A percentile compares a stretch with the other conserved stretches of the same genome.
These are phyloP conservation scores for Calocybe gangraenosa DNA, from an alignment of 768 basidiomycete genomes.

Conservation along the genomic window DNA sequence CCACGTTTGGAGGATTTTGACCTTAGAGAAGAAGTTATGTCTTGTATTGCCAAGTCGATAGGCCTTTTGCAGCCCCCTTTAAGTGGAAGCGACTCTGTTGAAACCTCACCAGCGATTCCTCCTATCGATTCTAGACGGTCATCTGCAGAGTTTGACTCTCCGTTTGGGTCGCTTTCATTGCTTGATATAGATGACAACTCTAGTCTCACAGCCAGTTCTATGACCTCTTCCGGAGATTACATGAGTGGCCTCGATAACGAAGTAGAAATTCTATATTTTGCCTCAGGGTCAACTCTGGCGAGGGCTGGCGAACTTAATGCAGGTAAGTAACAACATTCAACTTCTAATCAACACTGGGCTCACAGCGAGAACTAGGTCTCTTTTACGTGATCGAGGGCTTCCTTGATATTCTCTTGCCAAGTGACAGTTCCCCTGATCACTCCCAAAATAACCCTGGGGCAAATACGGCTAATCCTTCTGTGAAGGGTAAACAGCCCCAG, in stretches of 20 bases:
- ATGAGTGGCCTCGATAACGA: slow-evolving; percentile 91
- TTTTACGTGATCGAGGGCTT: slow-evolving; percentile 97
- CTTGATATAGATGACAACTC: slow-evolving; percentile 70
- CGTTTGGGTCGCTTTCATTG: slow-evolving; percentile 72
- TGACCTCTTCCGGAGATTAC: slow-evolving; percentile 48
- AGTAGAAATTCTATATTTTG: slow-evolving; percentile 92
- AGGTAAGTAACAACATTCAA: slow-evolving; percentile 37
- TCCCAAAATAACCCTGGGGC: slow-evolving; percentile 11
- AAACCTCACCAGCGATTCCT: slow-evolving; percentile 60
- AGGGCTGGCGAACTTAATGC: slow-evolving; percentile 88
- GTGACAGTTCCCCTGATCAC: slow-evolving; percentile 27
- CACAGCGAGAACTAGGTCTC: too few relatives aligned
- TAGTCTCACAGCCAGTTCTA: slow-evolving; percentile 60
- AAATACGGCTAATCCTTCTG: slow-evolving; percentile 1
- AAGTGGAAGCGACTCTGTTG: slow-evolving; percentile 60
- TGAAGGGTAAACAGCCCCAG: slow-evolving; percentile 28
- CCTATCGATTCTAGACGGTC: slow-evolving; percentile 38
- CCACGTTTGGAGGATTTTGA: slow-evolving; percentile 74
- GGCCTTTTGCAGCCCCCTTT: slow-evolving; percentile 86
- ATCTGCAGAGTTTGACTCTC: slow-evolving; percentile 49
- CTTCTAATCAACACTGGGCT: too few relatives aligned
- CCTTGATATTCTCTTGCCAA: slow-evolving; percentile 83
- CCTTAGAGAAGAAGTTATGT: slow-evolving; percentile 95
- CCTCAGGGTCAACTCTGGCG: slow-evolving; percentile 80
- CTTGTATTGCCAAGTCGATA: slow-evolving; percentile 95